These are phyloP conservation scores for Thelephora terrestris DNA, from an alignment of 1,284 basidiomycete genomes.

Conservation along the genomic window DNA sequence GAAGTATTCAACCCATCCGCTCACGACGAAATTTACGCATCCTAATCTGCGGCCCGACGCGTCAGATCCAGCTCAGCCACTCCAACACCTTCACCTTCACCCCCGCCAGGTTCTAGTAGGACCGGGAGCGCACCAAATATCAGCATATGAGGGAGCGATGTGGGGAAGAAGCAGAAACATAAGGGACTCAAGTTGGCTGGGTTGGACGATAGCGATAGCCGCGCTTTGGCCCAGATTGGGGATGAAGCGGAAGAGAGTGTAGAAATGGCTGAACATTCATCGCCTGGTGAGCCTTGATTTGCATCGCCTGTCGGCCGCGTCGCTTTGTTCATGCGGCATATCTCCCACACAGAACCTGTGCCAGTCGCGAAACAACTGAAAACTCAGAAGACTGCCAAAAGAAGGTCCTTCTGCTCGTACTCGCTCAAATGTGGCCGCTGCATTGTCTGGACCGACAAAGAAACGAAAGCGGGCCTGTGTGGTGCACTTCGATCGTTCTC, in stretches of 20 bases:
- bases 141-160: slow-evolving; percentile 24
- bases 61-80: slow-evolving; percentile 38
- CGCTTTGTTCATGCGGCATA: background rate
- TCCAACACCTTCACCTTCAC: slow-evolving; percentile 40
- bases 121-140: background rate
- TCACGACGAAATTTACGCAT: slow-evolving; percentile 42
- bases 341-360: slow-evolving; percentile 4
- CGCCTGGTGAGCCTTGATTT: slow-evolving; percentile 36
- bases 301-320: background rate
- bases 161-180: slow-evolving; percentile 21
- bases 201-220: slow-evolving; percentile 69
- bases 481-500: background rate
- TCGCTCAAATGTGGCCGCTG: slow-evolving; percentile 2
- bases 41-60: slow-evolving; percentile 50
- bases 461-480: slow-evolving; percentile 8
- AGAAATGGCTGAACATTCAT: slow-evolving; percentile 32
- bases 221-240: slow-evolving; percentile 66
- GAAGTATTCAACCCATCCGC: slow-evolving; percentile 55
- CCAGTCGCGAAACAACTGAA: slow-evolving; percentile 4
- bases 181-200: slow-evolving; percentile 40
- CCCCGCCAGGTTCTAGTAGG: background rate
- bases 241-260: slow-evolving; percentile 41
- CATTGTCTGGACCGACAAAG: slow-evolving; percentile 4
- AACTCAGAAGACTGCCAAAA: slow-evolving; percentile 5
- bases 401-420: slow-evolving; percentile 1